Conservation (phyloP, 768 basidiomycete species). For the Kwoniella sp. region DNA sequence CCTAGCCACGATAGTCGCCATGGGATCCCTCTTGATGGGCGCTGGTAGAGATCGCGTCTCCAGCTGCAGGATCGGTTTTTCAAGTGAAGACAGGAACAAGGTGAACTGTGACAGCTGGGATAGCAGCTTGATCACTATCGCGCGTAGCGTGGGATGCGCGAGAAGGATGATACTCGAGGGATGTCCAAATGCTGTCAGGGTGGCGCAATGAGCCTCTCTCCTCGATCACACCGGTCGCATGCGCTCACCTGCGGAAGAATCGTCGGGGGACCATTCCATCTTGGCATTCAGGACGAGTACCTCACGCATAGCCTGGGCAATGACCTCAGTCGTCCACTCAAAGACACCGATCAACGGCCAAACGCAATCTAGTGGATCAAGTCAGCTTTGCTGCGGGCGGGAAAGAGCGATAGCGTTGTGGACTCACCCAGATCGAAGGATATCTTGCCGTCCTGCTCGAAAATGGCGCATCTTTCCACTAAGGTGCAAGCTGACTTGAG, state of each 20-base stretch:
- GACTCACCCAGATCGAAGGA: slow-evolving; percentile 31
- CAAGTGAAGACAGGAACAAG: slow-evolving; percentile 16
- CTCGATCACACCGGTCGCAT: too few species aligned
- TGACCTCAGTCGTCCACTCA: slow-evolving; percentile 20
- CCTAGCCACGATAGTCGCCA: slow-evolving; percentile 30
- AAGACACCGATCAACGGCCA: slow-evolving; percentile 25
- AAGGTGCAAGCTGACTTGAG: slow-evolving; percentile 25
- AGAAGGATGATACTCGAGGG: slow-evolving; percentile 1
- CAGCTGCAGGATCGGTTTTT: slow-evolving; percentile 29
- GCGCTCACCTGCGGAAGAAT: neutral
- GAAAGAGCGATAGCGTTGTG: neutral
- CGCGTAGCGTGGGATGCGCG: slow-evolving; percentile 6
- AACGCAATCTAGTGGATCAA: slow-evolving; percentile 17
- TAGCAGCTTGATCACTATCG: slow-evolving; percentile 10
- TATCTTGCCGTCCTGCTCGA: slow-evolving; percentile 8
- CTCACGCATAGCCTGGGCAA: slow-evolving; percentile 12
- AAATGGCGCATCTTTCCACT: slow-evolving; percentile 18
- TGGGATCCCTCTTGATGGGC: slow-evolving; percentile 12
- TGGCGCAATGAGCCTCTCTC: too few species aligned
- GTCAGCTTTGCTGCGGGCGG: slow-evolving; percentile 2
- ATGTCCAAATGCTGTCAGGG: too few species aligned
- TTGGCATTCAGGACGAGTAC: slow-evolving; percentile 5
- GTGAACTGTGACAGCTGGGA: slow-evolving; percentile 20
- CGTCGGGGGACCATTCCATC: slow-evolving; percentile 1
- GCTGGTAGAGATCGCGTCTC: slow-evolving; percentile 11